Base-by-base conservation (phyloP, 257 asterid species). In the Cruciata laevipes region DNA sequence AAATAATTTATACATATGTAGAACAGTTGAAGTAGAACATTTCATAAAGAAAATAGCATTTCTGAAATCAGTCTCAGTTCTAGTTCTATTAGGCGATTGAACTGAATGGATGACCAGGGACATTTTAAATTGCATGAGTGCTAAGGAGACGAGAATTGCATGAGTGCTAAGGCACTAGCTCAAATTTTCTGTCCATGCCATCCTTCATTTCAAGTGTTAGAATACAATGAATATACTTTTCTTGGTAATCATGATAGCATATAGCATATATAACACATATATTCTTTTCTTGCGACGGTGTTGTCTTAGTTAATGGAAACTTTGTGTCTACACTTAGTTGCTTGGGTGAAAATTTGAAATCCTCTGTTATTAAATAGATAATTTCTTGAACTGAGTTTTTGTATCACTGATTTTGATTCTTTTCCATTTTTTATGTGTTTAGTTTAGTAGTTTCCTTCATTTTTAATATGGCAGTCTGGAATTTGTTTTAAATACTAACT, bases 101-200 rank as follows among this genome's bases (percentile, higher is more conserved):
- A n/a, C n/a, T n/a, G n/a, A n/a, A n/a, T n/a, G n/a, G 61, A 33
- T 37, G 40, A 16, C 27, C 21, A 38, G 67, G 62, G 76, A 38
- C 61, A 21, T 33, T 67, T 68, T 67, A 70, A 66, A 66, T 71
- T 71, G 78, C 32, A 79, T 70, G 81, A 84, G 89, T 83, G 86
- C 86, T 57, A n/a, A n/a, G n/a, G n/a, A n/a, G n/a, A n/a, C n/a
- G n/a, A n/a, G n/a, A n/a, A n/a, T n/a, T n/a, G n/a, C n/a, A n/a
- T n/a, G n/a, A n/a, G n/a, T n/a, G n/a, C n/a, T n/a, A 69, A 73
- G 82, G 83, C 87, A 81, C 83, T 79, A 79, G 76, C 61, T 68
- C 47, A 44, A 60, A 69, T 24, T 27, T 38, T 32, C 23, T 68
- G 63, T 24, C 18, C 32, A 40, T 40, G 44, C 11, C 14, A 12